Base-by-base conservation (phyloP, 2,329 filamentous ascomycete genomes). In the Aspergillus fischeri region DNA sequence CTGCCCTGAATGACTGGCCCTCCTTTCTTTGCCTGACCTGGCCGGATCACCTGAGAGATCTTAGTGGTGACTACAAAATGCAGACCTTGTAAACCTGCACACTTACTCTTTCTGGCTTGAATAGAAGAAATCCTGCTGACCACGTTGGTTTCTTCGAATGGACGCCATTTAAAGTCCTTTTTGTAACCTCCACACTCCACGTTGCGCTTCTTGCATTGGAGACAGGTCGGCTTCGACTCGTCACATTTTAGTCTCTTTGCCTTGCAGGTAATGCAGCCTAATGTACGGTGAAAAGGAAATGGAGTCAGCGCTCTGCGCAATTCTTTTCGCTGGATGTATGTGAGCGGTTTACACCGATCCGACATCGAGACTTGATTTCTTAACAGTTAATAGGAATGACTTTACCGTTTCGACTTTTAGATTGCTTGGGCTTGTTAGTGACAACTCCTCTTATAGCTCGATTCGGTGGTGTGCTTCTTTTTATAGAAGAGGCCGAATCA, bases 161-260 rank as follows among this genome's bases (percentile, higher is more conserved):
- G 81, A 53, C 86, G 79, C 87, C 87, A 90, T 78, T 90, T 89
- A 75, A 89, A 90, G 70, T 88, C 85, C 70, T 88, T 90, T 71
- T 85, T 88, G 74, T 90, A 90, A 38, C 87, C 87, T 57, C 86
- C 87, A 68, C 87, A 90, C 3, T 77, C 70, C 24, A 90, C 86
- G 60, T 82, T 85, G 53, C 87, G 80, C 64, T 83, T 83, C 49
- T 83, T 78, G 68, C 87, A 89, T 75, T 89, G 86, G 57, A 83
- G 78, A 66, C 87, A 89, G 24, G 78, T 81, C 0, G 87, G 87
- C 63, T 90, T 89, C 49, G 82, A 84, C 75, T 90, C 87, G 70
- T 89, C 87, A 74, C 87, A 90, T 74, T 90, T 90, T 53, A 90
- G 75, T 58, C 87, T 80, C 74, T 90, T 90, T 60, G 83, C 80